Evolutionary conservation across 1,284 basidiomycete species (phyloP), one percentile per base, ranked within the genome.

Genomic region (Fomitiporia mediterranea): DNA sequence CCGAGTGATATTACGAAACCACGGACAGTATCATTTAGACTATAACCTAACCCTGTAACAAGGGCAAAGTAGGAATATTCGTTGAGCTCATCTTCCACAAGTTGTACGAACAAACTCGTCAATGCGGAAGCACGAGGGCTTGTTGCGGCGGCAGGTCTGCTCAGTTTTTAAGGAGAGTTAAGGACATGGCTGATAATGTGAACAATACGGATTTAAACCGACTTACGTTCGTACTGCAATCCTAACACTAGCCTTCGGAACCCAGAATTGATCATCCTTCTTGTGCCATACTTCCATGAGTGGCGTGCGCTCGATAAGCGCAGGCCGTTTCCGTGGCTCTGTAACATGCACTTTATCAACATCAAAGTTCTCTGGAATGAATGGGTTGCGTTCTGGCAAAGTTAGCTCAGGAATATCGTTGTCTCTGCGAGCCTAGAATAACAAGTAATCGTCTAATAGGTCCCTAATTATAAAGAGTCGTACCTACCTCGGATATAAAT

Each of bases 11-110:
- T 69, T 47, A 77, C 81, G 39, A 98, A 70, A 2, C 90, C 88
- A 28, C 86, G 84, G 4, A 78, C 76, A 61, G 86, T 80, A 27
- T 80, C 76, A 30, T 80, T 74, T 62, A 97, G 79, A 63, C 75
- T 79, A 72, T 96, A 99, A 9, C 76, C 76, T 47, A 98, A 77
- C 13, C 94, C 94, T 28, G 95, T 96, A 19, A 98, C 79, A 52
- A 91, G 87, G 6, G 97, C 97, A 65, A 95, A 89, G 68, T 99
- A 99, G 0, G 91, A 80, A 66, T 90, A 94, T 71, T 99, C 96
- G 9, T 85, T 87, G 52, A 98, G 80, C 0, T 89, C 82, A 67
- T 99, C 97, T 37, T 83, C 86, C 63, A 98, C 88, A 30, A 99
- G 77, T 64, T 95, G 89, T 46, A 84, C 78, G 67, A 88, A 90